Percentiles rank a stretch among this genome's conserved stretches.
Evolutionary conservation across 768 basidiomycete genomes (phyloP).

Genomic region (Collybia nuda): DNA sequence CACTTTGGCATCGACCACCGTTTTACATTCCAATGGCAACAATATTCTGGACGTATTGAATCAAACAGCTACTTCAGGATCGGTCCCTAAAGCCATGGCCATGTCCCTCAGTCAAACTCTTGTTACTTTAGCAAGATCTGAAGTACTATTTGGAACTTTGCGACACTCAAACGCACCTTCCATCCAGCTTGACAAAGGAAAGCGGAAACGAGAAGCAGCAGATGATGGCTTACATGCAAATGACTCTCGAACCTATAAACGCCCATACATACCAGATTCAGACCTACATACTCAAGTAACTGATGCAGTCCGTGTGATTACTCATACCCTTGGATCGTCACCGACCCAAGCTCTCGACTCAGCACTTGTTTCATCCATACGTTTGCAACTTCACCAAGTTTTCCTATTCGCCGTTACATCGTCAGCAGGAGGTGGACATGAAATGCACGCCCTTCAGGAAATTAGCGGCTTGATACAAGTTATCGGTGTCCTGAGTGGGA

Average conservation of each 20-base stretch:
- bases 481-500: slow-evolving; percentile 75
- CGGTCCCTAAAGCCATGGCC: slow-evolving; percentile 52
- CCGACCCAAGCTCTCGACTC: slow-evolving; percentile 50
- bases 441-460: slow-evolving; percentile 66
- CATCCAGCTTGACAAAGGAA: slow-evolving; percentile 67
- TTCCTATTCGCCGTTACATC: slow-evolving; percentile 80
- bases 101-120: slow-evolving; percentile 58
- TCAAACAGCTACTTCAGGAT: slow-evolving; percentile 43
- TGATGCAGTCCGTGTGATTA: slow-evolving; percentile 59
- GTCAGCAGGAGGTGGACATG: slow-evolving; percentile 49
- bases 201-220: slow-evolving; percentile 67
- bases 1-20: slow-evolving; percentile 47
- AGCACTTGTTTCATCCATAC: slow-evolving; percentile 65
- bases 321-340: slow-evolving; percentile 44
- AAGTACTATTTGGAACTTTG: slow-evolving; percentile 62
- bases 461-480: slow-evolving; percentile 82
- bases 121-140: slow-evolving; percentile 66
- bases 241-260: slow-evolving; percentile 38
- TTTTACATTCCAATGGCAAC: slow-evolving; percentile 46
- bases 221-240: slow-evolving; percentile 35
- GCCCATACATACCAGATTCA: slow-evolving; percentile 41
- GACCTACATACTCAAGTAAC: slow-evolving; percentile 57
- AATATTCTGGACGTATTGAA: slow-evolving; percentile 59
- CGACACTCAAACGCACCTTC: slow-evolving; percentile 64
- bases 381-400: slow-evolving; percentile 70